phyloP scores from a whole-genome alignment of 2,329 filamentous ascomycete species.

The Torrubiella hemipterigena region DNA sequence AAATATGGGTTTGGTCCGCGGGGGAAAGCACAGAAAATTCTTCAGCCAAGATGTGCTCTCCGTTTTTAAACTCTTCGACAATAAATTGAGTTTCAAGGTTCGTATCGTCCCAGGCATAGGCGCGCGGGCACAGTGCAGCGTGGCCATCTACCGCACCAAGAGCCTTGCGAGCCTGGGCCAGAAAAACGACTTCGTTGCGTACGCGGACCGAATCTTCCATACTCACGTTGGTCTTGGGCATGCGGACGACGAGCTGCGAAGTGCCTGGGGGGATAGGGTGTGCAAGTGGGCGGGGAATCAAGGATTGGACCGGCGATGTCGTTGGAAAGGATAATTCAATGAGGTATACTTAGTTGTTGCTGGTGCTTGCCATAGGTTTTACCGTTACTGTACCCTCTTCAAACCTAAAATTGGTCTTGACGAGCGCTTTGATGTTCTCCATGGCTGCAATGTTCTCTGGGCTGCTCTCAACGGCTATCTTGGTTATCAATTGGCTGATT shows the following conservation, averaged over 20 bases:
- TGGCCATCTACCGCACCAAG: background rate
- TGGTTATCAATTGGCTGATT: too few relatives aligned
- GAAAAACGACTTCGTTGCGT: slow-evolving; percentile 2
- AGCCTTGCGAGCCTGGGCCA: slow-evolving; percentile 2
- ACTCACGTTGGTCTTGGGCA: slow-evolving; percentile 4
- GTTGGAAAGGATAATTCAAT: background rate
- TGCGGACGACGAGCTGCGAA: slow-evolving; percentile 4
- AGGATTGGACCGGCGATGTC: background rate
- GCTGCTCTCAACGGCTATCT: too few relatives aligned
- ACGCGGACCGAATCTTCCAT: slow-evolving; percentile 5
- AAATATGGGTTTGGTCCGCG: slow-evolving; percentile 1
- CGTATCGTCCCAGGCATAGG: slow-evolving; percentile 5
- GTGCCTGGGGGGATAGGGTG: slow-evolving; percentile 6
- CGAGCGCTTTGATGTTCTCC: too few relatives aligned
- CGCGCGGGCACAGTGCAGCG: background rate
- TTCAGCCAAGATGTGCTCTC: slow-evolving; percentile 2
- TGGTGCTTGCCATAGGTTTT: too few relatives aligned
- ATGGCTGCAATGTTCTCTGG: too few relatives aligned
- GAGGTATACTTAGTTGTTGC: slow-evolving; percentile 3
- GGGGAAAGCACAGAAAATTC: background rate
- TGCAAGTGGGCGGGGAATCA: background rate
- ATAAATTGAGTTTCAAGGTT: slow-evolving; percentile 3
- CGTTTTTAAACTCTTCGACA: slow-evolving; percentile 6
- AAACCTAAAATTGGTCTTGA: too few relatives aligned
- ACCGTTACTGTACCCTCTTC: too few relatives aligned